phyloP scores from a whole-genome alignment of 73 alveolate species.

The Symbiodinium pilosum region DNA sequence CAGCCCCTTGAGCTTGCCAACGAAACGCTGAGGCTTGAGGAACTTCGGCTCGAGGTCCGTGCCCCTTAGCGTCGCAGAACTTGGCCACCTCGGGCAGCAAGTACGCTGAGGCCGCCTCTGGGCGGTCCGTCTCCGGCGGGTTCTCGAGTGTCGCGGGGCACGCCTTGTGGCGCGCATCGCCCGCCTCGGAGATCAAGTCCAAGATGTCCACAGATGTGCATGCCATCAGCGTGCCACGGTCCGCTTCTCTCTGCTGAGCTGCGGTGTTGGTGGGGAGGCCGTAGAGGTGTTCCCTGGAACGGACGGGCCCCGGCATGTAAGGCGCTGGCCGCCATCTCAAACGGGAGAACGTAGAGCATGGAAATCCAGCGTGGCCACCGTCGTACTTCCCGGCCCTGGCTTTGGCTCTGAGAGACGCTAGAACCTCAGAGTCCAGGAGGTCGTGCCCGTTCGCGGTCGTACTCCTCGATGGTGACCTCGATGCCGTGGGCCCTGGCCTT shows the following conservation, averaged over 20 bases:
- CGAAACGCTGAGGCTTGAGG: not conserved
- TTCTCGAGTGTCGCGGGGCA: not conserved
- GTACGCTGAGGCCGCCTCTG: not conserved
- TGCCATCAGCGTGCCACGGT: not conserved
- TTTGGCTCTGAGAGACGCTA: not conserved
- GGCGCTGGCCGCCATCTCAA: not conserved
- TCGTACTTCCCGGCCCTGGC: not conserved
- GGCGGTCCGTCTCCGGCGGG: not conserved
- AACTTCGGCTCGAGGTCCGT: not conserved
- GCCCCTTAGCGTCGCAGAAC: not conserved
- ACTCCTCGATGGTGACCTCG: too few species aligned
- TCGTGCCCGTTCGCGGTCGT: not conserved
- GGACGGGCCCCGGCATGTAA: not conserved
- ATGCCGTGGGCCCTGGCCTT: not conserved
- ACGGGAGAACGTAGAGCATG: not conserved
- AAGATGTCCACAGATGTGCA: not conserved
- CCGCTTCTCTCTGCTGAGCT: not conserved
- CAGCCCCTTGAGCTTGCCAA: not conserved
- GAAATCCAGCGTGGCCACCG: constrained; percentile 16
- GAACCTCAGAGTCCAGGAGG: not conserved
- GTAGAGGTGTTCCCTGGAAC: not conserved
- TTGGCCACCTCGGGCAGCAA: not conserved
- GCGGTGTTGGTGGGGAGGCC: not conserved
- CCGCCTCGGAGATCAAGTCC: not conserved
- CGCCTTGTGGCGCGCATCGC: not conserved